These are phyloP conservation scores for Gryganskiella cystojenkinii DNA, from an alignment of 192 early-diverging fungal genomes.

Conservation along the genomic window DNA sequence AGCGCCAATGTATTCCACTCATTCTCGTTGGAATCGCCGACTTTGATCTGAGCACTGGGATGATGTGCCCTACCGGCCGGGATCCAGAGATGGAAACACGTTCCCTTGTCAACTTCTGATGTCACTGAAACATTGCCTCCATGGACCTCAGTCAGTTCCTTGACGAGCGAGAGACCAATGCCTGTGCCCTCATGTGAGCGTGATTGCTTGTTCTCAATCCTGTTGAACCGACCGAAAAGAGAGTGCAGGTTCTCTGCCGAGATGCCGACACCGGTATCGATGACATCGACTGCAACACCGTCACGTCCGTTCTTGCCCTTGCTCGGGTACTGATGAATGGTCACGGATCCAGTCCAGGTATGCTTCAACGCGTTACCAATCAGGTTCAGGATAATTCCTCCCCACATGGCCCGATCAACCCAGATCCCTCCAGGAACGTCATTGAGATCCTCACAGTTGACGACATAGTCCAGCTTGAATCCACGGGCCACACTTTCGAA, in stretches of 20 bases:
- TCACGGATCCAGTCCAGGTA: slow-evolving; percentile 60
- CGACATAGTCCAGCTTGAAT: slow-evolving; percentile 53
- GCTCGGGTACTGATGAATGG: slow-evolving; percentile 57
- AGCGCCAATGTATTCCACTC: not conserved
- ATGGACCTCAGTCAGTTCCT: slow-evolving; percentile 65
- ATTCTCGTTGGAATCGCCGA: slow-evolving; percentile 20
- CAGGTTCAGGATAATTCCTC: slow-evolving; percentile 71
- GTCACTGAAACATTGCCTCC: slow-evolving; percentile 56
- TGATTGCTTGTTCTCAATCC: slow-evolving; percentile 63
- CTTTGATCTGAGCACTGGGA: slow-evolving; percentile 50
- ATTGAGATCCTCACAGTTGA: slow-evolving; percentile 48
- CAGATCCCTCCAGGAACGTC: slow-evolving; percentile 36
- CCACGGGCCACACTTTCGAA: slow-evolving; percentile 65
- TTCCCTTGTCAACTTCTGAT: slow-evolving; percentile 56
- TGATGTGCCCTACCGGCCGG: slow-evolving; percentile 62
- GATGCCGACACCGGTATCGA: slow-evolving; percentile 62
- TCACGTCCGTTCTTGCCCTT: slow-evolving; percentile 48
- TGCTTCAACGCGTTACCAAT: slow-evolving; percentile 63
- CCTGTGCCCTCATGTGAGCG: slow-evolving; percentile 69
- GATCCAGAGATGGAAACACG: slow-evolving; percentile 60
- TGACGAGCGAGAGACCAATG: slow-evolving; percentile 66
- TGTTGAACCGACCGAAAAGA: slow-evolving; percentile 71
- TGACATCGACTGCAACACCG: slow-evolving; percentile 44
- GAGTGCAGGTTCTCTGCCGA: slow-evolving; percentile 54
- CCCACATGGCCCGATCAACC: slow-evolving; percentile 71